A percentile compares a stretch with the other conserved stretches of the same genome.
Evolutionary conservation across 2,329 filamentous ascomycete species (phyloP).

Genomic region (Microsporum audouinii): DNA sequence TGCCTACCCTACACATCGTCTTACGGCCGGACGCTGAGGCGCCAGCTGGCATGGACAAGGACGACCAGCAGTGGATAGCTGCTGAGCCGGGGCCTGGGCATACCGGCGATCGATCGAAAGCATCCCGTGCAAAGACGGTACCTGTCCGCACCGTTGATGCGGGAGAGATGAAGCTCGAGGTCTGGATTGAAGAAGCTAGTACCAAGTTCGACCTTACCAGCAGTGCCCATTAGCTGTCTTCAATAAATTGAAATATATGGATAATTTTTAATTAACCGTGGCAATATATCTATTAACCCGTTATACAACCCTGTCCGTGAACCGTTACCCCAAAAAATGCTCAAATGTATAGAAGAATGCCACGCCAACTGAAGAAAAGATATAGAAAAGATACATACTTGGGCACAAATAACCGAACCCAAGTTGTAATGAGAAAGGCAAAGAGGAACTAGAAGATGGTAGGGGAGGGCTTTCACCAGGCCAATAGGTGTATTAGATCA

Average conservation of each 20-base stretch:
- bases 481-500: too few relatives aligned
- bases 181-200: slow-evolving; percentile 57
- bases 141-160: slow-evolving; percentile 53
- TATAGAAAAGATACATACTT: too few relatives aligned
- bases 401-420: too few relatives aligned
- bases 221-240: neutral
- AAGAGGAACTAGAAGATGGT: too few relatives aligned
- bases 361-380: too few relatives aligned
- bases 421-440: too few relatives aligned
- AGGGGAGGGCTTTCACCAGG: too few relatives aligned
- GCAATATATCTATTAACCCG: neutral
- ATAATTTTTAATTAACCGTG: neutral
- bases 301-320: neutral
- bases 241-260: neutral
- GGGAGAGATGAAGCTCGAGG: slow-evolving; percentile 55
- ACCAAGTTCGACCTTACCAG: slow-evolving; percentile 37
- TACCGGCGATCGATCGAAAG: neutral
- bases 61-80: slow-evolving; percentile 51
- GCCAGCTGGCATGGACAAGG: slow-evolving; percentile 36
- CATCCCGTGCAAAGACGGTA: slow-evolving; percentile 35
- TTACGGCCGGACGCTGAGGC: slow-evolving; percentile 37
- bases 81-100: slow-evolving; percentile 39
- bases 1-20: slow-evolving; percentile 40
- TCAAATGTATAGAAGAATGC: too few relatives aligned
- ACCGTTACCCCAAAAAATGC: too few relatives aligned